Evolutionary conservation across 2,329 filamentous ascomycete genomes (phyloP), one percentile per base, ranked within the genome.

Genomic region (Trichoderma hamatum): DNA sequence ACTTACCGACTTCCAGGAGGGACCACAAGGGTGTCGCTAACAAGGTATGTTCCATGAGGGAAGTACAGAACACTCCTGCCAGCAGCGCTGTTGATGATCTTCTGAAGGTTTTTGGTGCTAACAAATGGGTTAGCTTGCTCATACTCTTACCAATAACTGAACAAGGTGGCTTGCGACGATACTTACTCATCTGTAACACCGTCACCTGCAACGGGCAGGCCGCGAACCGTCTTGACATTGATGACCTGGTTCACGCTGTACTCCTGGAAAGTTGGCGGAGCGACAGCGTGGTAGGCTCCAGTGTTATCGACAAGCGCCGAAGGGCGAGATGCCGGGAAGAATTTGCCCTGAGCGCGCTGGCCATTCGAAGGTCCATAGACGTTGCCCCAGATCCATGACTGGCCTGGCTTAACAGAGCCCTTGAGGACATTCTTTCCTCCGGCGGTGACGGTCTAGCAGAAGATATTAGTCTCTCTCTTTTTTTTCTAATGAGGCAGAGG

Each of bases 21-120:
- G 3, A 80, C 78, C n/a, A 84, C 80, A 78, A 84, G 84, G 3
- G 82, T 81, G 73, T 88, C 85, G 28, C 86, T 87, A 14, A 86
- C 80, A 24, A 89, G 81, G 9, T 80, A 80, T 10, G 84, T 83
- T 28, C 83, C 82, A 13, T 80, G 77, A 2, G 82, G 82, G 71
- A 84, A 80, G 72, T 78, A 84, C 2, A 80, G 71, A 60, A 83
- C 75, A 65, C 81, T 81, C 74, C 78, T 78, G 34, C 72, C 74
- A 21, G 71, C 71, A 9, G 70, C 71, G 14, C 59, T 54, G 55
- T 70, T 70, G 46, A 72, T 72, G 36, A 72, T 72, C 21, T 60
- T 52, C 30, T 72, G 70, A 7, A 71, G 54, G 30, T 69, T 72
- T n/a, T 64, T 64, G n/a, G 70, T 72, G 51, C 69, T 71, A 51